Evolutionary conservation across 495 filamentous ascomycete species (phyloP), one percentile per base, ranked within the genome.

Genomic region (Penicillium cataractarum): DNA sequence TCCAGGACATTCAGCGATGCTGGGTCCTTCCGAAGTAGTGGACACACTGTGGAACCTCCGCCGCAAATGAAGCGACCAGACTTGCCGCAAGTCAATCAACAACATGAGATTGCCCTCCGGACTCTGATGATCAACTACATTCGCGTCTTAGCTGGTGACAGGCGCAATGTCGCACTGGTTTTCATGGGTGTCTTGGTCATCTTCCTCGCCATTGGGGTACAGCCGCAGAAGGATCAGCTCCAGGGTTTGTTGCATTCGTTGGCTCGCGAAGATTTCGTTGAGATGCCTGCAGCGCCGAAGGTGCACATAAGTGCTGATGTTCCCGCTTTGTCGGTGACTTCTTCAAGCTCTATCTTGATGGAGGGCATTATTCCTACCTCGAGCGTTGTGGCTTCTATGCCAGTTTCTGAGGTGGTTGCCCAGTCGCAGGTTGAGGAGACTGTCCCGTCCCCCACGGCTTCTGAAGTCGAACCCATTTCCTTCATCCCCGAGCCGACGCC

Each of bases 41-140:
- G n/a, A 1, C 42, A 44, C 19, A 21, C 55, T 12, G 46, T 19
- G 0, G 27, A 44, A 1, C 27, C 24, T 29, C 44, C 44, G 9
- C 56, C 29, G 13, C 29, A 33, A 4, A 42, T 24, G 27, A 19
- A 40, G 2, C 12, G 7, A 8, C 31, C 48, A 3, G 31, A 39
- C 33, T 10, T 15, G 3, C 21, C 40, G 57, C 61, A 29, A 26
- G 44, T 35, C 44, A 40, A 55, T 8, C 31, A 37, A 29, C 44
- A 64, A 32, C 65, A 54, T 58, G 72, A 81, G 17, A 74, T 79
- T 59, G 78, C 78, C 7, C 80, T 91, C 6, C 74, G 77, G 0
- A 85, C 86, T 22, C 80, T 96, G 19, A 52, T 95, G 21, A 71
- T 85, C 37, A 90, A 91, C 62, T 92, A 91, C 24, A 69, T 91